Base-by-base conservation (phyloP, 1,284 basidiomycete species). In the Cystobasidiaceae sp. region DNA sequence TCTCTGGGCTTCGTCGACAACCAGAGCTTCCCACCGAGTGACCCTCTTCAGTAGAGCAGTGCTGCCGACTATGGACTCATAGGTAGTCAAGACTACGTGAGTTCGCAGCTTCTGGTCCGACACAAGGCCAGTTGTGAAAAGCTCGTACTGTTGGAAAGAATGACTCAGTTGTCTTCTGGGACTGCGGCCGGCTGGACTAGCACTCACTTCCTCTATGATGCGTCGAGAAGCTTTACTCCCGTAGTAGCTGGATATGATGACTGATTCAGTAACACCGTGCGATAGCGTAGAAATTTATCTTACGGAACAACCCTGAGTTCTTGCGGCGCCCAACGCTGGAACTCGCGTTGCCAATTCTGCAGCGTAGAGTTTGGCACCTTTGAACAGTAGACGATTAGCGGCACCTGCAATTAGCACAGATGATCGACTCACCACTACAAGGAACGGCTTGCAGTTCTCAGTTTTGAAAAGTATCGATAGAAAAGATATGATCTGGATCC, bases 351-450 rank as follows among this genome's bases (percentile, higher is more conserved):
- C 82, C 80, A 93, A 76, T 90, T 97, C 45, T 87, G 86, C 66
- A 96, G 85, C 0, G 92, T 94, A 2, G 90, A 90, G 74, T 97
- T 96, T 0, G 94, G 94, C 3, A 97, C 61, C 61, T 64, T n/a
- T n/a, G n/a, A 33, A 13, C 4, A 6, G 19, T 30, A 21, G 4
- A 28, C 15, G 15, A 15, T 59, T 21, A 46, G 27, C 25, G 43
- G 1, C 27, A 23, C 13, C 23, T 25, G 15, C 17, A 43, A 7
- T 28, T 4, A n/a, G 39, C 0, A 23, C 0, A 39, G 27, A 50
- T 19, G 28, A n/a, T 45, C 5, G 5, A 39, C 61, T 32, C 37
- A 64, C 94, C 4, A 96, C 86, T 17, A 98, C 85, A 15, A 98
- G 81, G 56, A 85, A 85, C 1, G 94, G 94, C 64, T 82, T 87